Percentiles rank a stretch among this genome's conserved stretches.
These are phyloP conservation scores for Trichoderma pleuroti DNA, from an alignment of 2,329 filamentous ascomycete species.

Conservation along the genomic window DNA sequence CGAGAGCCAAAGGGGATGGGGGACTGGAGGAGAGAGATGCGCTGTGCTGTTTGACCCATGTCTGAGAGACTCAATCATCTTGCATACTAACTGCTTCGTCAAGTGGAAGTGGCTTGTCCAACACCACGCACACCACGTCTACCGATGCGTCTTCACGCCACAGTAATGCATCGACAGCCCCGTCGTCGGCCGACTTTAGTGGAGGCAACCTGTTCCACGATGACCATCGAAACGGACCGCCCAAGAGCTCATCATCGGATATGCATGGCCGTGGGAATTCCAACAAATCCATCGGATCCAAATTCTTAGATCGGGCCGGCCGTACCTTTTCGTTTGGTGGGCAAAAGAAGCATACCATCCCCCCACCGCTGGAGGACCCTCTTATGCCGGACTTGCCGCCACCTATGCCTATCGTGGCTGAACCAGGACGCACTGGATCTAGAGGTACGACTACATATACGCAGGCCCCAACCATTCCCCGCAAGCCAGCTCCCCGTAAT, in stretches of 20 bases:
- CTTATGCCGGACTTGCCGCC: constrained; percentile 37
- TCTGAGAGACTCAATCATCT: not conserved
- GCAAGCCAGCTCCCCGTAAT: constrained; percentile 44
- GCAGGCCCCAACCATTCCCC: constrained; percentile 47
- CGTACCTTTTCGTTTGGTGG: constrained; percentile 59
- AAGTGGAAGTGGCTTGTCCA: constrained; percentile 59
- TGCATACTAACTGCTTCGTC: constrained; percentile 35
- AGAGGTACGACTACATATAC: constrained; percentile 55
- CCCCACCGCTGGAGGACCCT: constrained; percentile 30
- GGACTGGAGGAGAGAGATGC: not conserved
- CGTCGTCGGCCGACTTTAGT: constrained; percentile 50
- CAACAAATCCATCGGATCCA: constrained; percentile 46
- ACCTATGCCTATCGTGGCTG: constrained; percentile 34
- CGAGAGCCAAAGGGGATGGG: not conserved
- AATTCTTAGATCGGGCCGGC: constrained; percentile 54
- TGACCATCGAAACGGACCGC: constrained; percentile 27
- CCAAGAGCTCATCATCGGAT: constrained; percentile 30
- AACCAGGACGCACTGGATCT: constrained; percentile 35
- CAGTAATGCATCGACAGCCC: constrained; percentile 59
- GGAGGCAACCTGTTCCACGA: constrained; percentile 28
- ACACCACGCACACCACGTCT: constrained; percentile 57
- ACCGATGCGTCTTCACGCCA: constrained; percentile 60
- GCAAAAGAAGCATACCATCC: constrained; percentile 46
- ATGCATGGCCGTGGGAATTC: constrained; percentile 36
- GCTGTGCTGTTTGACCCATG: not conserved